A percentile compares a stretch with the other conserved stretches of the same genome.
phyloP scores from a whole-genome alignment of 495 filamentous ascomycete species.

The Cryomyces minteri region DNA sequence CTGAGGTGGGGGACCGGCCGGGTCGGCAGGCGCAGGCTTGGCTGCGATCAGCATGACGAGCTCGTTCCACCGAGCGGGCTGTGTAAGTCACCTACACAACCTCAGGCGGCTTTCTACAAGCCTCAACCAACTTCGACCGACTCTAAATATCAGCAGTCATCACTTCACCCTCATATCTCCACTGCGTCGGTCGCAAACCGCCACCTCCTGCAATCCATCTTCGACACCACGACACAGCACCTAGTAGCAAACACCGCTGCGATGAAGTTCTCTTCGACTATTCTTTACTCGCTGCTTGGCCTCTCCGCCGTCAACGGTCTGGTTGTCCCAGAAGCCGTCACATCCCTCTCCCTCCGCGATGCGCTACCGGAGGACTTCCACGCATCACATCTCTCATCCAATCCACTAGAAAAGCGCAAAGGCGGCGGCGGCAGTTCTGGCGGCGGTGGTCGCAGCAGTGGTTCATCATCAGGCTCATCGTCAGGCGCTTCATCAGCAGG shows the following conservation, averaged over 20 bases:
- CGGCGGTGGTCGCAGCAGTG: slow-evolving; percentile 12
- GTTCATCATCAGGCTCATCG: slow-evolving; percentile 7
- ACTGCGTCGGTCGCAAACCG: too few relatives aligned
- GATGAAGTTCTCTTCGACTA: not conserved
- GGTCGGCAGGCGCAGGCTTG: too few relatives aligned
- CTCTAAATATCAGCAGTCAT: too few relatives aligned
- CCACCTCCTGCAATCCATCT: too few relatives aligned
- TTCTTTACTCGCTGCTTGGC: not conserved
- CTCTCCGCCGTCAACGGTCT: not conserved
- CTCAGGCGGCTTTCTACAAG: too few relatives aligned
- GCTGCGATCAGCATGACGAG: too few relatives aligned
- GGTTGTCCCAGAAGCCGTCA: not conserved
- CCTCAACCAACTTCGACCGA: too few relatives aligned
- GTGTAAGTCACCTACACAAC: too few relatives aligned
- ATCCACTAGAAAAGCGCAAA: slow-evolving; percentile 11
- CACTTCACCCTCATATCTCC: too few relatives aligned
- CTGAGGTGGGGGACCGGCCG: too few relatives aligned
- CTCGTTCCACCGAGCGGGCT: too few relatives aligned
- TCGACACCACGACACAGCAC: too few relatives aligned
- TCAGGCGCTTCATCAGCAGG: slow-evolving; percentile 5
- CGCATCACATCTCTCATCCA: slow-evolving; percentile 6
- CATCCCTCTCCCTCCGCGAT: not conserved
- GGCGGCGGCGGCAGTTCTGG: slow-evolving; percentile 12
- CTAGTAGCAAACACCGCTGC: not conserved
- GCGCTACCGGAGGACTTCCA: slow-evolving; percentile 2